Conservation (phyloP, 2,329 filamentous ascomycete species). For the Neofusicoccum umdonicola region DNA sequence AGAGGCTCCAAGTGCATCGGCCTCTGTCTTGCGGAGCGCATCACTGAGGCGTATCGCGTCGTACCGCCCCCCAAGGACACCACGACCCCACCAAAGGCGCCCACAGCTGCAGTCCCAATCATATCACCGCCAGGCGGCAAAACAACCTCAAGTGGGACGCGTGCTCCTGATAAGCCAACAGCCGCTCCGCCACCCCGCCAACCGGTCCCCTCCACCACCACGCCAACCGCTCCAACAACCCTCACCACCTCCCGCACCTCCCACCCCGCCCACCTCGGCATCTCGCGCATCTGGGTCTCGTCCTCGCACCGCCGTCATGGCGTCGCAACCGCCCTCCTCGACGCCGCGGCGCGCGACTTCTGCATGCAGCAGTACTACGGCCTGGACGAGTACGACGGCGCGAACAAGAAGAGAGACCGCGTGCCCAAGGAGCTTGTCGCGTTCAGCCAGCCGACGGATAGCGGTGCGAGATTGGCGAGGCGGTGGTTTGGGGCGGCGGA, state of each 20-base stretch:
- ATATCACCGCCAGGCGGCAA: not conserved
- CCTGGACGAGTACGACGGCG: not conserved
- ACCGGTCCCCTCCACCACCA: not conserved
- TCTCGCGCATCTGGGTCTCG: conserved; percentile 66
- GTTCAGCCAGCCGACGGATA: conserved; percentile 66
- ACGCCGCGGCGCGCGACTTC: conserved; percentile 38
- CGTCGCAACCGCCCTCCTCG: conserved; percentile 57
- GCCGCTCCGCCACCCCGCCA: not conserved
- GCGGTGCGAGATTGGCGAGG: conserved; percentile 56
- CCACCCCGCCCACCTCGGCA: conserved; percentile 54
- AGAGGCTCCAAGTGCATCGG: conserved; percentile 61
- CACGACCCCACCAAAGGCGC: conserved; percentile 21
- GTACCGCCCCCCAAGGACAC: conserved; percentile 26
- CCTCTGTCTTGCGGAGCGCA: conserved; percentile 60
- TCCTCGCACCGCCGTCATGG: conserved; percentile 55
- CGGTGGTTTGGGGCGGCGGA: conserved; percentile 56
- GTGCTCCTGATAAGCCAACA: not conserved
- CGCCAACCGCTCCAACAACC: conserved; percentile 21
- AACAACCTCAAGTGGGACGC: conserved; percentile 24
- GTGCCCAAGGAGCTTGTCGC: conserved; percentile 57
- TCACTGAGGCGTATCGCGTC: conserved; percentile 56
- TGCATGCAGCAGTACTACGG: not conserved
- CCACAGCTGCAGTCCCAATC: conserved; percentile 21
- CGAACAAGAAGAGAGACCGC: not conserved
- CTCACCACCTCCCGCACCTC: conserved; percentile 42